Evolutionary conservation across 2,329 filamentous ascomycete genomes (phyloP).

Genomic region (Diaporthe citrichinensis): DNA sequence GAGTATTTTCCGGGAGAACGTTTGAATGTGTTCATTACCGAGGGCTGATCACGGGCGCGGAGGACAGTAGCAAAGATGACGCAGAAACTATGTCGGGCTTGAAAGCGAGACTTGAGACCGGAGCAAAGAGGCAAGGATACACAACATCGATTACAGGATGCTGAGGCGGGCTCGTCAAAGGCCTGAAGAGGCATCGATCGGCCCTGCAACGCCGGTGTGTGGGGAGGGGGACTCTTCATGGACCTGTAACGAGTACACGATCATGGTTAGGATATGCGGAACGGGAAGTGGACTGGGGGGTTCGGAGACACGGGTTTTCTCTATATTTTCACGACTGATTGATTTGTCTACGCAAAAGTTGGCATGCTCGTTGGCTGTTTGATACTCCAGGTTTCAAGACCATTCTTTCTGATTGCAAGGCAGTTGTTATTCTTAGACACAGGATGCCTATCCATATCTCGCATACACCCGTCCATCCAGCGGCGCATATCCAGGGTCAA

Average conservation of each 20-base stretch:
- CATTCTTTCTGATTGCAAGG: slow-evolving; percentile 21
- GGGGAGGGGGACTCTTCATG: neutral
- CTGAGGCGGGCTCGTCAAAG: neutral
- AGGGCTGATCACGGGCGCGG: neutral
- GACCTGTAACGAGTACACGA: slow-evolving; percentile 14
- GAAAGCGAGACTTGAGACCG: neutral
- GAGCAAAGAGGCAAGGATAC: neutral
- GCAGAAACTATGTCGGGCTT: neutral
- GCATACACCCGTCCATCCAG: neutral
- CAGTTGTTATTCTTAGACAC: slow-evolving; percentile 4
- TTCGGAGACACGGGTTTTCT: slow-evolving; percentile 17
- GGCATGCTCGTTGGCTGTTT: slow-evolving; percentile 29
- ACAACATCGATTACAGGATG: neutral
- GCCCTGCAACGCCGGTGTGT: neutral
- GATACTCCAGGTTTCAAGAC: slow-evolving; percentile 21
- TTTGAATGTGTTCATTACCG: slow-evolving; percentile 57
- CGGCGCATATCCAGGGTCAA: neutral
- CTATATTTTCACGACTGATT: slow-evolving; percentile 8
- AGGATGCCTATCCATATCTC: neutral
- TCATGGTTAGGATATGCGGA: slow-evolving; percentile 26
- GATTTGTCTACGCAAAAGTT: slow-evolving; percentile 17
- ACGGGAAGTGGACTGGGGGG: neutral
- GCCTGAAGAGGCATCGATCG: neutral
- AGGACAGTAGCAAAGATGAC: neutral
- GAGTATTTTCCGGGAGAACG: slow-evolving; percentile 79